phyloP scores from a whole-genome alignment of 768 basidiomycete species.

The Boletus vermiculosoides region DNA sequence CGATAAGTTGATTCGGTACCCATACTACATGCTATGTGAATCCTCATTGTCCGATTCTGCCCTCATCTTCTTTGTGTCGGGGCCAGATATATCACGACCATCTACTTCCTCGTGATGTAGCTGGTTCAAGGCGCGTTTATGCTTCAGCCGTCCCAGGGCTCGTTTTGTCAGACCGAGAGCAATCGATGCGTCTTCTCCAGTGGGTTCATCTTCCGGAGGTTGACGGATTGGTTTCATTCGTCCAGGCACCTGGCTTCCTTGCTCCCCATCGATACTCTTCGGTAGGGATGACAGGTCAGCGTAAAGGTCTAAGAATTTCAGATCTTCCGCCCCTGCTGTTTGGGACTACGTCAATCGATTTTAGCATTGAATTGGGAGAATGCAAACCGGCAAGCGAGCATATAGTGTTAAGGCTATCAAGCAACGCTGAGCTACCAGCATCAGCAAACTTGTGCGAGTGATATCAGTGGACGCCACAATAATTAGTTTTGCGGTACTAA shows the following conservation, averaged over 20 bases:
- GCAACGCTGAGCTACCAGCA: conserved; percentile 30
- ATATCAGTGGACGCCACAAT: neutral
- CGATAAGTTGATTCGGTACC: neutral
- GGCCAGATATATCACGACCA: conserved; percentile 1
- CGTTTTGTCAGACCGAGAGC: conserved; percentile 39
- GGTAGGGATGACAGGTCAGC: conserved; percentile 54
- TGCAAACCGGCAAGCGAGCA: conserved; percentile 47
- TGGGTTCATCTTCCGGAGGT: conserved; percentile 12
- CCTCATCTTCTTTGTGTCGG: conserved; percentile 20
- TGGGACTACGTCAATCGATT: neutral
- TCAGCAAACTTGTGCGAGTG: conserved; percentile 20
- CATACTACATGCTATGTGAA: neutral
- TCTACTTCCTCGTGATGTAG: conserved; percentile 15
- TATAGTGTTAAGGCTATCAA: conserved; percentile 46
- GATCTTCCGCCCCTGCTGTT: conserved; percentile 49
- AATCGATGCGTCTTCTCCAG: conserved; percentile 2
- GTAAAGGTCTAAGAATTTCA: conserved; percentile 61
- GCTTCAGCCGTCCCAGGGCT: conserved; percentile 49
- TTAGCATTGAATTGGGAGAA: neutral
- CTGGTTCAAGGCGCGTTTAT: conserved; percentile 44
- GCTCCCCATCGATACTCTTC: conserved; percentile 51
- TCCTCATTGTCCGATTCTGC: conserved; percentile 7
- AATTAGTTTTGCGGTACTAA: neutral
- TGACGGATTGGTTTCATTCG: conserved; percentile 12
- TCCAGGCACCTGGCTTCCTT: conserved; percentile 40